A percentile compares a stretch with the other conserved stretches of the same genome.
These are phyloP conservation scores for Lomentospora prolificans DNA, from an alignment of 2,329 filamentous ascomycete genomes.

Conservation along the genomic window DNA sequence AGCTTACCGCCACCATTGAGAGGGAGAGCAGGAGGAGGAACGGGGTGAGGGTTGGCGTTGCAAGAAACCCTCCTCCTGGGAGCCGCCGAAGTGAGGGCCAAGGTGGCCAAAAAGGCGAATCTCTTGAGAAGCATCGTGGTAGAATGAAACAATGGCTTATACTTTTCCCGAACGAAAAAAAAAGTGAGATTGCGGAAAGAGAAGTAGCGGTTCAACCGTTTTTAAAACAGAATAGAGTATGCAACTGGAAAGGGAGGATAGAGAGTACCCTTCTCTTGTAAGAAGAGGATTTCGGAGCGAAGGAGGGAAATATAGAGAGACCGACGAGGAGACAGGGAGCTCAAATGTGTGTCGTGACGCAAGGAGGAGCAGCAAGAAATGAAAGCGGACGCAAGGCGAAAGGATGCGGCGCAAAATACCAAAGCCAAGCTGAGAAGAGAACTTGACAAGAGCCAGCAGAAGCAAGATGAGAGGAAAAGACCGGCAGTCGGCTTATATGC, in stretches of 20 bases:
- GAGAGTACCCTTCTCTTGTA: background rate
- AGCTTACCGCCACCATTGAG: slow-evolving; percentile 27
- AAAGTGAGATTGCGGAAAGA: background rate
- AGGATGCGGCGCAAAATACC: background rate
- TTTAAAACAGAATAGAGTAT: background rate
- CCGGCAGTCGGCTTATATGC: slow-evolving; percentile 2
- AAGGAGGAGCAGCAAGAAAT: background rate
- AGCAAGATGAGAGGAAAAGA: background rate
- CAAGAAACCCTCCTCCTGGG: slow-evolving; percentile 2
- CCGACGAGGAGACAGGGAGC: background rate
- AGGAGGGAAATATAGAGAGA: background rate
- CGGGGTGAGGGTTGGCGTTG: slow-evolving; percentile 15
- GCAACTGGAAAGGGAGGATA: background rate
- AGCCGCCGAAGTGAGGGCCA: slow-evolving; percentile 5
- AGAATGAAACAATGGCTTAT: background rate
- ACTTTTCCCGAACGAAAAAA: background rate
- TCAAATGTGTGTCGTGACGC: background rate
- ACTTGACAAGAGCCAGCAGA: background rate
- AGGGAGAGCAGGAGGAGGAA: slow-evolving; percentile 20
- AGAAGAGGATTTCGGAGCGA: background rate
- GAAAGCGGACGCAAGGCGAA: background rate
- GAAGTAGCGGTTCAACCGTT: background rate
- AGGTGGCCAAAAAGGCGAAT: slow-evolving; percentile 4
- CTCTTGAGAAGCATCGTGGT: slow-evolving; percentile 3
- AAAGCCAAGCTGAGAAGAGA: background rate